These are phyloP conservation scores for Pythium plurisporium DNA, from an alignment of 352 stramenopile genomes.

Conservation along the genomic window DNA sequence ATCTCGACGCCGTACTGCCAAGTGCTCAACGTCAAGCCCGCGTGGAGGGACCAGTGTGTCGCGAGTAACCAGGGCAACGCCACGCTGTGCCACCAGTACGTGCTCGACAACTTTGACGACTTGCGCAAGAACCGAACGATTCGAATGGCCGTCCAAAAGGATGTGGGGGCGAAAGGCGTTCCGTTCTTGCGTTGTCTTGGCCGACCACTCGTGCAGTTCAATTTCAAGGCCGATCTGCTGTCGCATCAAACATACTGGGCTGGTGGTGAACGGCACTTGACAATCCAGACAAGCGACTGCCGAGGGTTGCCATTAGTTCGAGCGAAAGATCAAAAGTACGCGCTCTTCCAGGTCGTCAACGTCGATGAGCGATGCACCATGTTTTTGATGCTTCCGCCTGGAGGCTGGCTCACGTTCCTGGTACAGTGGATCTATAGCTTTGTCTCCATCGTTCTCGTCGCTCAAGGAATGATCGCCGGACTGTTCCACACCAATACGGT, in stretches of 20 bases:
- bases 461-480: conserved; percentile 33
- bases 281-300: conserved; percentile 55
- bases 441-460: conserved; percentile 37
- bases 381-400: conserved; percentile 35
- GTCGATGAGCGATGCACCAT: conserved; percentile 35
- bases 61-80: conserved; percentile 23
- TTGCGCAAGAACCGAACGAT: conserved; percentile 27
- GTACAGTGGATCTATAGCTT: conserved; percentile 37
- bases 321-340: conserved; percentile 29
- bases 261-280: conserved; percentile 32
- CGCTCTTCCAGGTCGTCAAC: conserved; percentile 38
- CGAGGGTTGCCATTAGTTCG: conserved; percentile 30
- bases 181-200: conserved; percentile 52
- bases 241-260: conserved; percentile 50
- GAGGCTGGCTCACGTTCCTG: conserved; percentile 29
- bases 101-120: conserved; percentile 41
- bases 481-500: conserved; percentile 34
- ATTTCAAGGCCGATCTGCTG: conserved; percentile 55
- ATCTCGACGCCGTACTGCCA: conserved; percentile 30
- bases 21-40: conserved; percentile 7
- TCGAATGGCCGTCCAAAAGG: conserved; percentile 28
- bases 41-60: conserved; percentile 27
- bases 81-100: conserved; percentile 37
- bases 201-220: conserved; percentile 31
- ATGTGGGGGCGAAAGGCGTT: conserved; percentile 37